Evolutionary conservation across 306 rosid species (phyloP).

Genomic region (Vigna hirtella): DNA sequence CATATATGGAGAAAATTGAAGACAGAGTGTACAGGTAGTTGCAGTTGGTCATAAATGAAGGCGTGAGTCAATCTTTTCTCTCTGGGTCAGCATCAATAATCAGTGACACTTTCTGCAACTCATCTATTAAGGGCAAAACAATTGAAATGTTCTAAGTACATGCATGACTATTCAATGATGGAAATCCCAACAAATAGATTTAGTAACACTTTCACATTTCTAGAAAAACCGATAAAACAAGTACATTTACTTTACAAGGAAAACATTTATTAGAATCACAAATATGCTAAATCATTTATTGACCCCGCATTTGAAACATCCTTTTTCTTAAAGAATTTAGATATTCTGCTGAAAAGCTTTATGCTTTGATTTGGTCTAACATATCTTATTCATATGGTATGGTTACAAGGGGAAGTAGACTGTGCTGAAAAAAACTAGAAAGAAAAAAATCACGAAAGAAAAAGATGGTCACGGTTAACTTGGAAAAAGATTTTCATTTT

Average conservation of each 20-base stretch:
- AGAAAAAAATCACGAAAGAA: background rate
- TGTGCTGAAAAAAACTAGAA: background rate
- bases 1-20: no score
- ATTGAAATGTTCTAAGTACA: background rate
- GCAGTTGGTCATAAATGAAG: constrained; percentile 24
- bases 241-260: constrained; percentile 14
- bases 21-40: background rate
- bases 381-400: background rate
- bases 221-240: background rate
- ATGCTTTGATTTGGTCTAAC: background rate
- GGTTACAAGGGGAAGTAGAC: background rate
- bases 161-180: background rate
- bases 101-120: background rate
- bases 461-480: background rate
- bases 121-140: constrained; percentile 14
- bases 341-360: no score
- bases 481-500: background rate
- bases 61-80: constrained; percentile 31
- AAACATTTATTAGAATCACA: constrained; percentile 43
- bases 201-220: background rate
- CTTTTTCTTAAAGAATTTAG: no score
- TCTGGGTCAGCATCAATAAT: constrained; percentile 25
- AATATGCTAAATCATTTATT: constrained; percentile 42
- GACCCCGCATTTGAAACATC: constrained; percentile 35
- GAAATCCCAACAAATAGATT: background rate